A percentile compares a stretch with the other conserved stretches of the same genome.
Evolutionary conservation across 2,329 filamentous ascomycete species (phyloP).

Genomic region (Ophiostoma populinum): DNA sequence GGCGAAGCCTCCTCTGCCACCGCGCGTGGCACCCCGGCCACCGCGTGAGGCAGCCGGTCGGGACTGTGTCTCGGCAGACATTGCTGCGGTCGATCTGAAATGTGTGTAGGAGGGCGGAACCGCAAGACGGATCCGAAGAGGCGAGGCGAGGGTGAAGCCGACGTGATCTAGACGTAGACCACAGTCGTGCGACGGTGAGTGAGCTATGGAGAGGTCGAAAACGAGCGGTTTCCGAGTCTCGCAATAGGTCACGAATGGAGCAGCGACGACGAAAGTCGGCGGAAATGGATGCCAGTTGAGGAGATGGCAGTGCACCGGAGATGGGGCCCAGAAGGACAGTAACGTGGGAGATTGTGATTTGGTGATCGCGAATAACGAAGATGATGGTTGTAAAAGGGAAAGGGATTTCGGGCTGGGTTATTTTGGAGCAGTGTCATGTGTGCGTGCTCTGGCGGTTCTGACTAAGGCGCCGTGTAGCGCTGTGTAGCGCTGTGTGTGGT

Average conservation of each 20-base stretch:
- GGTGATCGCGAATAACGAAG: conserved; percentile 3
- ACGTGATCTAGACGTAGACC: neutral
- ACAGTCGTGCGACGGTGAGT: conserved; percentile 2
- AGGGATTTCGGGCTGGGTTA: conserved; percentile 5
- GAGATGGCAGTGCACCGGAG: conserved; percentile 5
- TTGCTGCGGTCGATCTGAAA: conserved; percentile 25
- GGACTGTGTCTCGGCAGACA: conserved; percentile 94
- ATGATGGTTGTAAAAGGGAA: conserved; percentile 6
- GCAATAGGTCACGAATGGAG: conserved; percentile 2
- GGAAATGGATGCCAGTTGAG: conserved; percentile 2
- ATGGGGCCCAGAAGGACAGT: conserved; percentile 3
- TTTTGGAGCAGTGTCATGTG: conserved; percentile 6
- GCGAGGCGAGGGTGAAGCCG: neutral
- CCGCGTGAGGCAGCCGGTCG: conserved; percentile 71
- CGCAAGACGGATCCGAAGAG: neutral
- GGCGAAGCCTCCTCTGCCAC: conserved; percentile 62
- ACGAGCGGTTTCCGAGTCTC: conserved; percentile 4
- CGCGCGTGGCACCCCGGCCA: conserved; percentile 66
- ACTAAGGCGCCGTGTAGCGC: conserved; percentile 4
- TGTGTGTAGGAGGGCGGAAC: neutral
- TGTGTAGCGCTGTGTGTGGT: neutral
- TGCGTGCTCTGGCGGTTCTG: conserved; percentile 6
- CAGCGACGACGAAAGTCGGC: conserved; percentile 1
- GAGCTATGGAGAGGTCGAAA: conserved; percentile 1
- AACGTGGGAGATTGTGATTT: conserved; percentile 2